Percentiles rank a stretch among this genome's conserved stretches.
These are phyloP conservation scores for Phytophthora macrochlamydospora DNA, from an alignment of 352 stramenopile species.

Conservation along the genomic window DNA sequence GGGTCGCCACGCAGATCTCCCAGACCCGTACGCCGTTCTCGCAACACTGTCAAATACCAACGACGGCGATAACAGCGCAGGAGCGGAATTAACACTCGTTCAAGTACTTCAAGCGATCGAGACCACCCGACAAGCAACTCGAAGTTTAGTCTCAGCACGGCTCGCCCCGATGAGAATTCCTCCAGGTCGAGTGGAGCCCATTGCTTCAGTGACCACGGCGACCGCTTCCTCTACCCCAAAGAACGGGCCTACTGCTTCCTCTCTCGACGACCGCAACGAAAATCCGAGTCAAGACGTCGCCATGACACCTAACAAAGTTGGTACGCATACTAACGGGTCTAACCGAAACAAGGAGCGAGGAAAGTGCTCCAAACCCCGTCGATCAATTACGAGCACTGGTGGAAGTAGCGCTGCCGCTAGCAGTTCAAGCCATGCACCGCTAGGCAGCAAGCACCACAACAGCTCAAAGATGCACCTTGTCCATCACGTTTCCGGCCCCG, in stretches of 20 bases:
- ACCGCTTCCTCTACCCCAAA: not conserved
- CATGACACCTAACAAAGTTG: not conserved
- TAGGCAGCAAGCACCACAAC: slow-evolving; percentile 14
- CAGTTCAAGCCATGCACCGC: slow-evolving; percentile 8
- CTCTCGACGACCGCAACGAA: not conserved
- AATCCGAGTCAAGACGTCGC: not conserved
- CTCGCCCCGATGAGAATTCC: slow-evolving; percentile 13
- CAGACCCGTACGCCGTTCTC: slow-evolving; percentile 49
- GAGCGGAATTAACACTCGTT: slow-evolving; percentile 25
- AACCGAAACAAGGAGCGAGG: slow-evolving; percentile 9
- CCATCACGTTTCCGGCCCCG: not conserved
- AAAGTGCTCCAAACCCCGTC: slow-evolving; percentile 10
- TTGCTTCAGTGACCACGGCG: slow-evolving; percentile 1
- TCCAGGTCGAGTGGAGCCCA: slow-evolving; percentile 7
- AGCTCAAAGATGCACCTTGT: slow-evolving; percentile 4
- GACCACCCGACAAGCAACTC: slow-evolving; percentile 15
- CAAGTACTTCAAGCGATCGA: slow-evolving; percentile 38
- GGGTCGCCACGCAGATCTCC: slow-evolving; percentile 40
- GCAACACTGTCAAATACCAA: slow-evolving; percentile 16
- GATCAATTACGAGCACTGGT: slow-evolving; percentile 8
- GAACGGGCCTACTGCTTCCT: not conserved
- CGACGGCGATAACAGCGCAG: not conserved
- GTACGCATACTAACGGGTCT: not conserved
- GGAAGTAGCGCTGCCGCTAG: not conserved
- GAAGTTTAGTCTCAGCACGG: slow-evolving; percentile 3